Conservation (phyloP, 2,329 filamentous ascomycete genomes). For the Cylindrodendrum hubeiense region DNA sequence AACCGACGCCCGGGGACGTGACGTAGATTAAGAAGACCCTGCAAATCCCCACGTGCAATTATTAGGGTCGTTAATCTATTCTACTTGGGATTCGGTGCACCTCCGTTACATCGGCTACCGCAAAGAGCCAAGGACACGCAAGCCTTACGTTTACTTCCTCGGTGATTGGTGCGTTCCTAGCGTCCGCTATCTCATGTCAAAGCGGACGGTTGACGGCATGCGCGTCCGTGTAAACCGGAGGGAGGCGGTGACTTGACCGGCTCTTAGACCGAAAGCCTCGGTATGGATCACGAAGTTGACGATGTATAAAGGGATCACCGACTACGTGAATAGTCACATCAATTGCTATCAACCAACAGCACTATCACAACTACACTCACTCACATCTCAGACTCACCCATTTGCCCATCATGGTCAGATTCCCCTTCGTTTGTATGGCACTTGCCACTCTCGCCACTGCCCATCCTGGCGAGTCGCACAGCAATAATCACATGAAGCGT, state of each 20-base stretch:
- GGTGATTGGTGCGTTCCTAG: slow-evolving; percentile 6
- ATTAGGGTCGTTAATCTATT: background rate
- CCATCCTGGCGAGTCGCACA: slow-evolving; percentile 21
- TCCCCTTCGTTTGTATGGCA: slow-evolving; percentile 7
- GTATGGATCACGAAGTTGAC: background rate
- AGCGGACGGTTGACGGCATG: background rate
- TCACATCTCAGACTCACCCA: background rate
- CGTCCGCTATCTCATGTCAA: background rate
- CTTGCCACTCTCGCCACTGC: slow-evolving; percentile 7
- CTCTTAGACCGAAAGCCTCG: background rate
- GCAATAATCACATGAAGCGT: slow-evolving; percentile 22
- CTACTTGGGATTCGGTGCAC: background rate
- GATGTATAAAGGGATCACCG: background rate
- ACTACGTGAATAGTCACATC: background rate
- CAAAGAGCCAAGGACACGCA: background rate
- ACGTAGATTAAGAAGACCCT: background rate
- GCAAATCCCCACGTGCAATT: background rate
- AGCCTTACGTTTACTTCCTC: background rate
- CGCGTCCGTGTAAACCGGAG: background rate
- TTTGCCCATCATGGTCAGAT: background rate
- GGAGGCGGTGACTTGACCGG: background rate
- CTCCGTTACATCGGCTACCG: slow-evolving; percentile 4
- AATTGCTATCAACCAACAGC: background rate
- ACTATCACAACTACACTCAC: background rate
- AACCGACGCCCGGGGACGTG: background rate